Conservation (phyloP, 805 yeast genomes). For the Wickerhamomyces hampshirensis region DNA sequence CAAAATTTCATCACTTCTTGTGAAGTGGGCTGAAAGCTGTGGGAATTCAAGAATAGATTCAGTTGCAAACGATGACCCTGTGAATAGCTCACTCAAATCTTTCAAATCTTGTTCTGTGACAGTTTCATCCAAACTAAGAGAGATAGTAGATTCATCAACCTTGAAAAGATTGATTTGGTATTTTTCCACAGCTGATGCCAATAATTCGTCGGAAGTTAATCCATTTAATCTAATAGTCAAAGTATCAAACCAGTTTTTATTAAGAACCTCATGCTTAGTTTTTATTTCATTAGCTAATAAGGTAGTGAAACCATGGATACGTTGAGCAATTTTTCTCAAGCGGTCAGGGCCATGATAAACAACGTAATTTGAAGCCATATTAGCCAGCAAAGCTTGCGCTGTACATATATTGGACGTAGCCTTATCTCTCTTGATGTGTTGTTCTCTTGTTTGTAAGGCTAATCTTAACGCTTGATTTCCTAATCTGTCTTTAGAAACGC, state of each 20-base stretch:
- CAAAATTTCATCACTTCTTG: constrained; percentile 57
- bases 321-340: constrained; percentile 65
- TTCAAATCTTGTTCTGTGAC: constrained; percentile 58
- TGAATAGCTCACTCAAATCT: constrained; percentile 56
- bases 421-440: constrained; percentile 94
- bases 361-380: constrained; percentile 92
- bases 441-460: constrained; percentile 97
- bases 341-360: constrained; percentile 96
- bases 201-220: constrained; percentile 48
- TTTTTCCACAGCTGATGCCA: constrained; percentile 51
- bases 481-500: constrained; percentile 85
- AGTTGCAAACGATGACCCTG: constrained; percentile 29
- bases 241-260: constrained; percentile 80
- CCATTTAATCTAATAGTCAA: constrained; percentile 57
- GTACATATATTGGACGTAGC: constrained; percentile 98
- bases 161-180: constrained; percentile 75
- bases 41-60: constrained; percentile 37
- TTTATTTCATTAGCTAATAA: constrained; percentile 59
- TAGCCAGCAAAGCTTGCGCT: constrained; percentile 94
- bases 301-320: constrained; percentile 71
- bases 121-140: constrained; percentile 90
- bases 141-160: constrained; percentile 55
- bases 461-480: constrained; percentile 87
- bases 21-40: constrained; percentile 40
- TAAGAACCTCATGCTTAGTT: constrained; percentile 45